Conservation (phyloP, 306 rosid genomes). For the Gastrolobium villosum region DNA sequence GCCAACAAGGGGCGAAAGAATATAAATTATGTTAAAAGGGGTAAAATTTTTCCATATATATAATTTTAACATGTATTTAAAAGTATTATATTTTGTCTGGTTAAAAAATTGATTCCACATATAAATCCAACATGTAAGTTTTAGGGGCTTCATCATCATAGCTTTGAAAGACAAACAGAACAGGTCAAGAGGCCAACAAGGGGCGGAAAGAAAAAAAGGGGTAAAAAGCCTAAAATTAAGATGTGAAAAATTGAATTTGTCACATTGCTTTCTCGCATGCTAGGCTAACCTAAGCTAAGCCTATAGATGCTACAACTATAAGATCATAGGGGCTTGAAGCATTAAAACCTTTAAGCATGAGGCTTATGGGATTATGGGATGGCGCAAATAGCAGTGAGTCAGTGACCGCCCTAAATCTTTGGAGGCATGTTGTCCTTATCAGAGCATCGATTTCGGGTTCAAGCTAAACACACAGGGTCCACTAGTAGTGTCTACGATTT, state of each 20-base stretch:
- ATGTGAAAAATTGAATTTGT: slow-evolving; percentile 22
- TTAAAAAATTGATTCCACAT: not conserved
- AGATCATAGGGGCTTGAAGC: slow-evolving; percentile 3
- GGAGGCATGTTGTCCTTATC: slow-evolving; percentile 23
- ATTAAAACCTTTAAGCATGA: slow-evolving; percentile 38
- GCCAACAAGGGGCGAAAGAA: slow-evolving; percentile 26
- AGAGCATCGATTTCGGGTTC: not conserved
- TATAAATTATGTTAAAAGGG: too few species aligned
- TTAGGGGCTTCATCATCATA: slow-evolving; percentile 32
- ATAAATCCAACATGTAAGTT: slow-evolving; percentile 25
- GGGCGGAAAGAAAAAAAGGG: slow-evolving; percentile 24
- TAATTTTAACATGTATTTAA: too few species aligned
- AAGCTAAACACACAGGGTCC: slow-evolving; percentile 30
- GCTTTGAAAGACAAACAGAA: slow-evolving; percentile 36
- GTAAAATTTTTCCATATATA: too few species aligned
- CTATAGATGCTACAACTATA: not conserved
- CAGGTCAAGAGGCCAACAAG: slow-evolving; percentile 9
- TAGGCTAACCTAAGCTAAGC: slow-evolving; percentile 36
- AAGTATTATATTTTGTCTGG: too few species aligned
- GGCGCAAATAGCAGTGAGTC: slow-evolving; percentile 28
- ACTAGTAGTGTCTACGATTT: slow-evolving; percentile 19
- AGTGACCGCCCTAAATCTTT: slow-evolving; percentile 15
- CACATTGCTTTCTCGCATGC: slow-evolving; percentile 46
- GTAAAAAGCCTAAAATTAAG: slow-evolving; percentile 41
- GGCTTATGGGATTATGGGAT: slow-evolving; percentile 29